Percentiles rank a stretch among this genome's conserved stretches.
Conservation (phyloP, 805 yeast genomes). For the Saccharomyces paradoxus region DNA sequence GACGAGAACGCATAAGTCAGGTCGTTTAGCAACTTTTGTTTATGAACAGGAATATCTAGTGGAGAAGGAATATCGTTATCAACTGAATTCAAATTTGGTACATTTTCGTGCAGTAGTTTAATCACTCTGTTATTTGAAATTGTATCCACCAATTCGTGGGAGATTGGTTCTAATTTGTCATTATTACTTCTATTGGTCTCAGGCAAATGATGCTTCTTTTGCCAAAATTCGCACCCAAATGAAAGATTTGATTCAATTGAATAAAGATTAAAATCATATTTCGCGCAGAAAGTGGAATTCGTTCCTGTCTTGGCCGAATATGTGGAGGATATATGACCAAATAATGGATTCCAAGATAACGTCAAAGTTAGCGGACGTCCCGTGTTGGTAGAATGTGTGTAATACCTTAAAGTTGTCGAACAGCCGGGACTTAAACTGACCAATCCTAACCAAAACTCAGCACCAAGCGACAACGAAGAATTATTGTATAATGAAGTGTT, state of each 20-base stretch:
- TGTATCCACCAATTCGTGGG: neutral
- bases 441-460: constrained; percentile 85
- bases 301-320: constrained; percentile 77
- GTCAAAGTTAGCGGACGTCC: constrained; percentile 89
- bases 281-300: constrained; percentile 68
- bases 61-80: neutral
- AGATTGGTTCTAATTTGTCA: constrained; percentile 9
- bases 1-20: constrained; percentile 27
- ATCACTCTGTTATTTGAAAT: neutral
- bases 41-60: constrained; percentile 13
- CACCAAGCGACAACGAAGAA: constrained; percentile 66
- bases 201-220: constrained; percentile 27
- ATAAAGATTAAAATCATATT: constrained; percentile 82
- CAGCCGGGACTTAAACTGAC: constrained; percentile 80
- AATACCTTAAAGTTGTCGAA: constrained; percentile 75
- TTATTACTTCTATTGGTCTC: neutral
- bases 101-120: neutral
- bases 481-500: constrained; percentile 43
- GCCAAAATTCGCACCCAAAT: constrained; percentile 80
- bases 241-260: constrained; percentile 84
- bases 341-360: constrained; percentile 74
- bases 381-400: constrained; percentile 76
- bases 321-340: constrained; percentile 83
- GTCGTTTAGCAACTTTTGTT: constrained; percentile 19
- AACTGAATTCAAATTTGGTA: neutral